Evolutionary conservation across 345 rosid species (phyloP).

Genomic region (Melaleuca quinquenervia): DNA sequence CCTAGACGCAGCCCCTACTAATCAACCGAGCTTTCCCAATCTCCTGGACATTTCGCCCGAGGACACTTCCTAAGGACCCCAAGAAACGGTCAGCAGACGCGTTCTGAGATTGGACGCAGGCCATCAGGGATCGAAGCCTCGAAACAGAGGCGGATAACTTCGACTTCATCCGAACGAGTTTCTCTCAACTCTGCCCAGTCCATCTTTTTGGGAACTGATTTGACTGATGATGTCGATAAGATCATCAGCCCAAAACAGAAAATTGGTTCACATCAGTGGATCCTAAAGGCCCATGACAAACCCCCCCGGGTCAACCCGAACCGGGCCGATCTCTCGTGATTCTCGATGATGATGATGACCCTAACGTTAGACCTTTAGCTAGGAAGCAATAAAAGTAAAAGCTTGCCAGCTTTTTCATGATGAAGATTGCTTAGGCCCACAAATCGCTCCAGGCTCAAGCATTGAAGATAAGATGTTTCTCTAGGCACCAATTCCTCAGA

Average conservation of each 20-base stretch:
- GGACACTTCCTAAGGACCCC: not conserved
- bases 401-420: not conserved
- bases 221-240: too few species aligned
- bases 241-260: not conserved
- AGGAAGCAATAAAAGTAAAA: not conserved
- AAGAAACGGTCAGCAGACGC: not conserved
- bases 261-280: accelerated
- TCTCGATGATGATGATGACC: too few species aligned
- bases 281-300: accelerated
- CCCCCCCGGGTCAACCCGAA: accelerated
- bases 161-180: not conserved
- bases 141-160: too few species aligned
- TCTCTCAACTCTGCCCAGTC: not conserved
- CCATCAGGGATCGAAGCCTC: not conserved
- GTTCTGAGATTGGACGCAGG: too few species aligned
- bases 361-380: not conserved
- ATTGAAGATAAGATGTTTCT: not conserved
- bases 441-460: not conserved
- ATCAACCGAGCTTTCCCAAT: not conserved
- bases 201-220: too few species aligned
- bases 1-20: not conserved
- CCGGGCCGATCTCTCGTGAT: not conserved
- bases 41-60: not conserved
- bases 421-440: not conserved
- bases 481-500: not conserved